Evolutionary conservation across 306 rosid genomes (phyloP).

Genomic region (Vicia sativa): DNA sequence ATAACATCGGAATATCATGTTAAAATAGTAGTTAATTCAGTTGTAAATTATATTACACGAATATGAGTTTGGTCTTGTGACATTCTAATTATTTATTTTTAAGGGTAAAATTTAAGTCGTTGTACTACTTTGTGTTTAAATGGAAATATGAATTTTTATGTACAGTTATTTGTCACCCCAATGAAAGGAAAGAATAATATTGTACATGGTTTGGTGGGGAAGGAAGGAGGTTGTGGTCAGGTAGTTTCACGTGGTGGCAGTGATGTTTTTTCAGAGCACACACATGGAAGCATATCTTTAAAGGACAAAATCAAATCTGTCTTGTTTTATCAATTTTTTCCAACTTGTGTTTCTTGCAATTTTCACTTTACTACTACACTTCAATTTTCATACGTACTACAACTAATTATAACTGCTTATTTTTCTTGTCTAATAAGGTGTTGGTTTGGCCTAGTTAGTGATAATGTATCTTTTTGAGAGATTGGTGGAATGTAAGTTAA

Average conservation of each 20-base stretch:
- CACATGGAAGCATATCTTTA: conserved; percentile 43
- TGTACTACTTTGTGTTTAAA: too few relatives aligned
- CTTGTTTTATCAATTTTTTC: conserved; percentile 18
- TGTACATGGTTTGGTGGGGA: background rate
- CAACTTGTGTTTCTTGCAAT: background rate
- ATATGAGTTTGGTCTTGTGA: too few relatives aligned
- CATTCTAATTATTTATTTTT: too few relatives aligned
- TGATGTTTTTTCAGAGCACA: conserved; percentile 35
- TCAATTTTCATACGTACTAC: background rate
- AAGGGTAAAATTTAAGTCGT: too few relatives aligned
- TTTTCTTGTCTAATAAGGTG: background rate
- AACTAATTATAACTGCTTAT: background rate
- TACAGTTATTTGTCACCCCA: background rate
- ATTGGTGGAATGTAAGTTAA: too few relatives aligned
- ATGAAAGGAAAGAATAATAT: background rate
- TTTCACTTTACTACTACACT: background rate
- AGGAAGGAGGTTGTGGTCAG: conserved; percentile 10
- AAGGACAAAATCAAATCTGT: conserved; percentile 45
- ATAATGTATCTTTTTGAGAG: too few relatives aligned
- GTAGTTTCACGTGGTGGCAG: conserved; percentile 54
- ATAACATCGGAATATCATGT: too few relatives aligned
- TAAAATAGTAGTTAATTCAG: too few relatives aligned
- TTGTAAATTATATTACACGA: too few relatives aligned
- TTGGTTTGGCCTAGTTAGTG: too few relatives aligned
- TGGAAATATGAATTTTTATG: background rate